phyloP scores from a whole-genome alignment of 1,284 basidiomycete genomes.

The Malassezia vespertilionis region DNA sequence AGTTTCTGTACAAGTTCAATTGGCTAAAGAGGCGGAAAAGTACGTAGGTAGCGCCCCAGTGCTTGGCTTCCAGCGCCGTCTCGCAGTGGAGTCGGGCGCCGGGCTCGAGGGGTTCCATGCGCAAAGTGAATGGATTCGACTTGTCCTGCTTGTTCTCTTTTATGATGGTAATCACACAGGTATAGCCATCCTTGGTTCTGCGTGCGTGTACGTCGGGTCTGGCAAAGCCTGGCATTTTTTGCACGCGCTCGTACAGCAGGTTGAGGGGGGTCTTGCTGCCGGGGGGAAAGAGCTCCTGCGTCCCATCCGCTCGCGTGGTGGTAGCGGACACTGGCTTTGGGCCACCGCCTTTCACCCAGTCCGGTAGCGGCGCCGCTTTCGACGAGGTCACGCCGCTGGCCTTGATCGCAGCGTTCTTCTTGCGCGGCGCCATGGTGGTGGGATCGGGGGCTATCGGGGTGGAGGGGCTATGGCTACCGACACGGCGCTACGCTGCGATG shows the following conservation, averaged over 20 bases:
- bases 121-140: conserved; percentile 31
- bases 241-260: conserved; percentile 43
- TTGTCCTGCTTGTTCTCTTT: conserved; percentile 44
- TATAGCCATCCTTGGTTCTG: conserved; percentile 27
- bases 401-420: conserved; percentile 43
- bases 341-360: conserved; percentile 44
- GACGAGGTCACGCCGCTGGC: conserved; percentile 41
- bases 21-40: conserved; percentile 43
- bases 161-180: conserved; percentile 36
- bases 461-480: not conserved
- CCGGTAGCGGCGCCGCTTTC: conserved; percentile 42
- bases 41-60: conserved; percentile 48
- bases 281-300: conserved; percentile 36
- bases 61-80: conserved; percentile 35
- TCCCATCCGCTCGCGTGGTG: conserved; percentile 10
- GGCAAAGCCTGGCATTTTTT: conserved; percentile 41
- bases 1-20: conserved; percentile 33
- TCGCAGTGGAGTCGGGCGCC: conserved; percentile 28
- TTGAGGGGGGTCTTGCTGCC: conserved; percentile 47
- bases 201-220: conserved; percentile 38
- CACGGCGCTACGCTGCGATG: conserved; percentile 4
- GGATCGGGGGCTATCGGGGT: not conserved
- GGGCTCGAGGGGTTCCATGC: conserved; percentile 40
- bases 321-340: conserved; percentile 20
- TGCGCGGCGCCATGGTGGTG: conserved; percentile 31